Conservation (phyloP, 192 early-diverging fungal genomes). For the Backusella luteola region DNA sequence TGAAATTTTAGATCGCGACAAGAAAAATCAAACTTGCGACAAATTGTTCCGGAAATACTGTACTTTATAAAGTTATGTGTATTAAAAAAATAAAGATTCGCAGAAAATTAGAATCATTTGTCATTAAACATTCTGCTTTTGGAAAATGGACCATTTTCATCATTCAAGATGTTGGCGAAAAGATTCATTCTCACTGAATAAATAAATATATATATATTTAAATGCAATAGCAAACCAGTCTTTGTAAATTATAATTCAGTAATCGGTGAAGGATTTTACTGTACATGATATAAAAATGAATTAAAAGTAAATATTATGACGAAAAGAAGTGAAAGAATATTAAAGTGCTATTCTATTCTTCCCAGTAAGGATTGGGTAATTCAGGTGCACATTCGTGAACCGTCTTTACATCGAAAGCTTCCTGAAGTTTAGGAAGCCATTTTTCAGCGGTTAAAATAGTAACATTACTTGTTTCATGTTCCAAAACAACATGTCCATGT, state of each 20-base stretch:
- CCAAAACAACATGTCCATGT: conserved; percentile 36
- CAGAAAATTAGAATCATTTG: neutral
- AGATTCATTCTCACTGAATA: neutral
- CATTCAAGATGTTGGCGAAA: neutral
- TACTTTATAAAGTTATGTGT: too few relatives aligned
- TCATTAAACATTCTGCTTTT: neutral
- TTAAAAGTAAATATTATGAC: neutral
- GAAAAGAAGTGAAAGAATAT: neutral
- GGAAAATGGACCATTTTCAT: neutral
- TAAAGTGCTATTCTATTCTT: conserved; percentile 2
- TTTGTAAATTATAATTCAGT: neutral
- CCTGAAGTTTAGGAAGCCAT: conserved; percentile 39
- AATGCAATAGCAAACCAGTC: neutral
- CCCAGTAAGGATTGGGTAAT: conserved; percentile 38
- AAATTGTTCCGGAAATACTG: too few relatives aligned
- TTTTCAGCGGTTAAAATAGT: conserved; percentile 40
- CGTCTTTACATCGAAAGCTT: conserved; percentile 34
- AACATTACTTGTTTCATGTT: conserved; percentile 39
- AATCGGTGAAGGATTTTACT: neutral
- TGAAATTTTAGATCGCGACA: too few relatives aligned
- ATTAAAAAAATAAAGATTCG: too few relatives aligned
- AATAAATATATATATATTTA: neutral
- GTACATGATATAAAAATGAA: neutral
- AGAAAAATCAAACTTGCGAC: too few relatives aligned
- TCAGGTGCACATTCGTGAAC: conserved; percentile 35